A percentile compares a stretch with the other conserved stretches of the same genome.
phyloP scores from a whole-genome alignment of 2,329 filamentous ascomycete species.

The Xylaria sp. region DNA sequence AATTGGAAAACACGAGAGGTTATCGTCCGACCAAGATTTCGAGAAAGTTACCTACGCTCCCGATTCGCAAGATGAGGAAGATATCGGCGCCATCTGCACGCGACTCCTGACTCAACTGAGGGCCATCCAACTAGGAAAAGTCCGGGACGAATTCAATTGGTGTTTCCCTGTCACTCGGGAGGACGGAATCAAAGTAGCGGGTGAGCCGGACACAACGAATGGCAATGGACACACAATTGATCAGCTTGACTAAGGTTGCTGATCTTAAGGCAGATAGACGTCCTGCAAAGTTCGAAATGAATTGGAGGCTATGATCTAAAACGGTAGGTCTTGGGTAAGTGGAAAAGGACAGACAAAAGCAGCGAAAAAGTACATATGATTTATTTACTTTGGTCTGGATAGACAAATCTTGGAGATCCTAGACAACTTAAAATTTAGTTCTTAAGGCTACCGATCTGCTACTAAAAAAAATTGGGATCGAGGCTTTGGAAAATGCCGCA shows the following conservation, averaged over 20 bases:
- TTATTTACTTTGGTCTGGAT: neutral
- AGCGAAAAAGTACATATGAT: conserved; percentile 12
- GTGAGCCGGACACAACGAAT: conserved; percentile 44
- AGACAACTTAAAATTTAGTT: neutral
- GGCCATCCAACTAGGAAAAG: conserved; percentile 85
- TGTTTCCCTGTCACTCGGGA: conserved; percentile 59
- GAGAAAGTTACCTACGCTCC: conserved; percentile 67
- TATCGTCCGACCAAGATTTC: conserved; percentile 53
- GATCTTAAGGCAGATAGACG: neutral
- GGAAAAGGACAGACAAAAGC: conserved; percentile 21
- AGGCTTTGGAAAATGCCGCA: neutral
- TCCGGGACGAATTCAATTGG: conserved; percentile 83
- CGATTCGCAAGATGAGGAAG: conserved; percentile 63
- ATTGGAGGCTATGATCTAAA: conserved; percentile 4
- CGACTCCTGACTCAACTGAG: conserved; percentile 81
- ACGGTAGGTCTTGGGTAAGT: conserved; percentile 2
- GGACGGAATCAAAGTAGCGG: conserved; percentile 58
- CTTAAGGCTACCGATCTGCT: neutral
- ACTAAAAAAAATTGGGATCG: neutral
- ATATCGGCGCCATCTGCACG: conserved; percentile 77
- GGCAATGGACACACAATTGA: conserved; percentile 50
- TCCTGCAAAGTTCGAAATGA: neutral
- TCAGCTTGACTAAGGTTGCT: conserved; percentile 50
- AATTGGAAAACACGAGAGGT: conserved; percentile 51
- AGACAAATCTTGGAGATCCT: neutral